Evolutionary conservation across 2,329 filamentous ascomycete genomes (phyloP), one percentile per base, ranked within the genome.

Genomic region (Aspergillus ustus): DNA sequence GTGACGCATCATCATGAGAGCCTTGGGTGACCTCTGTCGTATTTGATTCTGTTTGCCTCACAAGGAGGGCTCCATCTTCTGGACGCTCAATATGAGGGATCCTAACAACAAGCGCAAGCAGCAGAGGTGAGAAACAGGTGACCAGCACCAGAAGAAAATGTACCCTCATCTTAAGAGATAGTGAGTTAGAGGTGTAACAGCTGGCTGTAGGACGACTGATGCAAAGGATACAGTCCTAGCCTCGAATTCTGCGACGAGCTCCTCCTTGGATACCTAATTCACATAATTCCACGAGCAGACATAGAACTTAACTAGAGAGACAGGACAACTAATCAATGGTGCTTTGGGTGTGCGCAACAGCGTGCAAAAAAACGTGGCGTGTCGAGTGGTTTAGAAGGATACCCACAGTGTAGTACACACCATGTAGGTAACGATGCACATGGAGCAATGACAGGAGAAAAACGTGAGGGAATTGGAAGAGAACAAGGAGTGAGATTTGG

Each of bases 321-420:
- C 25, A 45, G 6, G 37, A 48, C 55, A 22, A 31, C 22, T 50
- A 28, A 48, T 25, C 11, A 17, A 25, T 48, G 9, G 6, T 25
- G 25, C 25, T 31, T 29, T 56, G 45, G 50, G 63, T 31, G 37
- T 50, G 50, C 61, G 57, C 55, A 28, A 55, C 13, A 37, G 46
- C 25, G 3, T 15, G 43, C n/a, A 49, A 52, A 31, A 31, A 64
- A 68, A 66, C 64, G 64, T 67, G 66, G 53, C 53, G 46, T 50
- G 54, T 43, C 37, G 28, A 4, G 52, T 25, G 19, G 25, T 57
- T 63, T 57, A 51, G 51, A 52, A 45, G 37, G 25, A 44, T 45
- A 51, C 45, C 43, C 44, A 37, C 52, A 46, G 51, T 22, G 28
- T 11, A 15, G 57, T 52, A 46, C 48, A 57, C 62, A 66, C 62